Conservation (phyloP, 495 filamentous ascomycete species). For the Daldinia caldariorum region DNA sequence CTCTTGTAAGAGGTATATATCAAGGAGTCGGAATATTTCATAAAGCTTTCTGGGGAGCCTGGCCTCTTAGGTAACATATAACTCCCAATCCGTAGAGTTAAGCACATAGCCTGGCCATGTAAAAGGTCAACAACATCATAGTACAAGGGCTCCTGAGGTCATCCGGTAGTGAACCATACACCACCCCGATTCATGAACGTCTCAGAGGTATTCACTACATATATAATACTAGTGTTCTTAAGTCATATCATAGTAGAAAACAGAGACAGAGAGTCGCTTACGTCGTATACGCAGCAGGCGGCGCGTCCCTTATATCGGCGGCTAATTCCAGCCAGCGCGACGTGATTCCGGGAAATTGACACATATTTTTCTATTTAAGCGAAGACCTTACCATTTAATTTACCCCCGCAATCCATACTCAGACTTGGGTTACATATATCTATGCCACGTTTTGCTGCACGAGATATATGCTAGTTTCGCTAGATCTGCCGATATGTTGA, state of each 20-base stretch:
- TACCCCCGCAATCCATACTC: constrained; percentile 19
- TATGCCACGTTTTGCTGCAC: constrained; percentile 30
- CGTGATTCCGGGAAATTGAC: constrained; percentile 36
- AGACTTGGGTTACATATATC: constrained; percentile 13
- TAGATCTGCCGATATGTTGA: constrained; percentile 32
- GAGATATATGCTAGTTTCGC: constrained; percentile 23
- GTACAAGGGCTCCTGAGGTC: neutral
- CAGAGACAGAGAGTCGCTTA: constrained; percentile 6
- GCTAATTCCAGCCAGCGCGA: constrained; percentile 32
- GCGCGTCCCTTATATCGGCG: constrained; percentile 21
- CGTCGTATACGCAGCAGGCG: constrained; percentile 6
- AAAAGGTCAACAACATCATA: neutral
- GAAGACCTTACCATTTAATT: constrained; percentile 6
- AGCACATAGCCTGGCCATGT: neutral
- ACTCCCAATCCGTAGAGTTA: neutral
- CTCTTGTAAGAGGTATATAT: neutral
- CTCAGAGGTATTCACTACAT: neutral
- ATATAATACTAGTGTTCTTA: neutral
- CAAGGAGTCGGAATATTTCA: neutral
- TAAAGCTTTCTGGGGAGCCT: neutral
- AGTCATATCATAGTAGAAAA: constrained; percentile 11
- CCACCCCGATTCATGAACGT: neutral
- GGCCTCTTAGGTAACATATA: too few relatives aligned
- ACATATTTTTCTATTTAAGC: constrained; percentile 35
- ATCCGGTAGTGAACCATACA: neutral